Percentiles rank a stretch among this genome's conserved stretches.
phyloP scores from a whole-genome alignment of 164 flowering plant species.

The Protea cynaroides region DNA sequence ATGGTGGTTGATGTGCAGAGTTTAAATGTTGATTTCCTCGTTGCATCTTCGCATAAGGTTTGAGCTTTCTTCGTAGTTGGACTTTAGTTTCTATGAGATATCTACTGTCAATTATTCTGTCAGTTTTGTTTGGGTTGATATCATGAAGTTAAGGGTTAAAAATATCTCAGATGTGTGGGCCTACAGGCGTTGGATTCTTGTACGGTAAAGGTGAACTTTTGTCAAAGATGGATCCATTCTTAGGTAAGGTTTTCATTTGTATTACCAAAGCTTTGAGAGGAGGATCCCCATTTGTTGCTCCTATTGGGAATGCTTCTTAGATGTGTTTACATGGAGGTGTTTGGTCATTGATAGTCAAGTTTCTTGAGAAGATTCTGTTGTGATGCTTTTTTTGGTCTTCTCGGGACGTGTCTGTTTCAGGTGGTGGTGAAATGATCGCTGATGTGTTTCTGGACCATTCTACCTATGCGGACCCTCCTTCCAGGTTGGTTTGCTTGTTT shows the following conservation, averaged over 20 bases:
- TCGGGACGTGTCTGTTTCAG: conserved; percentile 23
- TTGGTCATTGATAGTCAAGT: neutral
- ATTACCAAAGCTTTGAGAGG: neutral
- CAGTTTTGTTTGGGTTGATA: neutral
- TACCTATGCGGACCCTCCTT: conserved; percentile 96
- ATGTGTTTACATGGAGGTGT: neutral
- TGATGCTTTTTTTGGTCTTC: neutral
- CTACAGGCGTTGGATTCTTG: conserved; percentile 98
- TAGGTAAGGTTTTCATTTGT: conserved; percentile 41
- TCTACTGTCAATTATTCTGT: neutral
- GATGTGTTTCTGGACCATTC: conserved; percentile 92
- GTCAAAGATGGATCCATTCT: conserved; percentile 82
- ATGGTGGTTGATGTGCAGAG: conserved; percentile 86
- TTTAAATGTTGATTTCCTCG: conserved; percentile 86
- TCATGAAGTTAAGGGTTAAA: conserved; percentile 38
- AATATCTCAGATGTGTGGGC: conserved; percentile 99
- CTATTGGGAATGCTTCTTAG: neutral
- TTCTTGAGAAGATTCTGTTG: neutral
- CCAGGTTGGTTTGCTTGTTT: conserved; percentile 54
- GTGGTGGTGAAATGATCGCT: conserved; percentile 99
- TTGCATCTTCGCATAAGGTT: conserved; percentile 99
- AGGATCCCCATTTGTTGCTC: neutral
- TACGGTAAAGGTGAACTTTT: conserved; percentile 76
- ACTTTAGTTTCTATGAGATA: neutral
- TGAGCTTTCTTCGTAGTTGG: conserved; percentile 15